Conservation (phyloP, 108 stramenopile genomes). For the Fragilaria radians region DNA sequence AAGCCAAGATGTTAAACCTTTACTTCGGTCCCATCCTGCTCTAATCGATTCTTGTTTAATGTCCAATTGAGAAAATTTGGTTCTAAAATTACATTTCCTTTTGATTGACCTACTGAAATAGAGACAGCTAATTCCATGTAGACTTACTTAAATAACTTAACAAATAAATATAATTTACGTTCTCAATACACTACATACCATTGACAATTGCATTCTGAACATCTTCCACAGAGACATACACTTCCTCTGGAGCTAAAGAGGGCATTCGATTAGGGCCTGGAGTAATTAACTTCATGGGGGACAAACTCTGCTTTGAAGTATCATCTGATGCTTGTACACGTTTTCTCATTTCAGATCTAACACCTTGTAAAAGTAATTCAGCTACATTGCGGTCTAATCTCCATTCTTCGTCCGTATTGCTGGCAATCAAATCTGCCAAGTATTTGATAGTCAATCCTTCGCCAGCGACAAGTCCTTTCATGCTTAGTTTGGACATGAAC, state of each 20-base stretch:
- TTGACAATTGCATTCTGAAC: constrained; percentile 85
- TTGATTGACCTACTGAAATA: too few species aligned
- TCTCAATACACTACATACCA: constrained; percentile 82
- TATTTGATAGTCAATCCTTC: constrained; percentile 70
- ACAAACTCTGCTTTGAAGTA: constrained; percentile 31
- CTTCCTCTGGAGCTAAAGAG: constrained; percentile 63
- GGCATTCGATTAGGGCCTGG: constrained; percentile 70
- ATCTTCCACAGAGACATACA: constrained; percentile 82
- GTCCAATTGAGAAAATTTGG: too few species aligned
- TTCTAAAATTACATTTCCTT: too few species aligned
- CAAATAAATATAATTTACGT: too few species aligned
- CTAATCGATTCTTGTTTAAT: too few species aligned
- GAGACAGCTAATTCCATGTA: too few species aligned
- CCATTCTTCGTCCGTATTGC: constrained; percentile 80
- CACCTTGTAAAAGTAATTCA: constrained; percentile 64
- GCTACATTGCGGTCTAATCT: constrained; percentile 74
- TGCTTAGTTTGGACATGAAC: constrained; percentile 61
- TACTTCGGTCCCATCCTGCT: too few species aligned
- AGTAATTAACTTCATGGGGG: constrained; percentile 60
- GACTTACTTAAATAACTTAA: too few species aligned
- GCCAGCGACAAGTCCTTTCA: constrained; percentile 59
- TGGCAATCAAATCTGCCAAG: constrained; percentile 59
- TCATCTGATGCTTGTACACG: constrained; percentile 51
- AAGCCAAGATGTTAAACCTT: too few species aligned
- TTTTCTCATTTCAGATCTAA: constrained; percentile 59